A percentile compares a stretch with the other conserved stretches of the same genome.
Evolutionary conservation across 2,329 filamentous ascomycete species (phyloP).

Genomic region (Aspergillus pseudoglaucus): DNA sequence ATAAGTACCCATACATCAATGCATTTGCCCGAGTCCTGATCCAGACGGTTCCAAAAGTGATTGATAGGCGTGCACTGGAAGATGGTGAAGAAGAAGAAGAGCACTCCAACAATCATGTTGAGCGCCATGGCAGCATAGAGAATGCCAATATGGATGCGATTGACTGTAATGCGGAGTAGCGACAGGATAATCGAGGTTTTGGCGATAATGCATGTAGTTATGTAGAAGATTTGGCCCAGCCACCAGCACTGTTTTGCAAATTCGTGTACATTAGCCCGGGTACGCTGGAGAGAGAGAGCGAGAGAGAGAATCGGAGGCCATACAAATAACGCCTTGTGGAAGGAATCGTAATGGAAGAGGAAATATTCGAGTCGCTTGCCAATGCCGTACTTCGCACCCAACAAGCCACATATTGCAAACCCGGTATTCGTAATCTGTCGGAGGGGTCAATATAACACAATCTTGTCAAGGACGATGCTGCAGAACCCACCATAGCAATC

Average conservation of each 20-base stretch:
- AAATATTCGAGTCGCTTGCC: constrained; percentile 17
- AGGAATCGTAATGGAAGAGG: constrained; percentile 10
- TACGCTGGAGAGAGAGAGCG: too few relatives aligned
- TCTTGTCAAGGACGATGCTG: neutral
- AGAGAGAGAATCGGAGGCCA: neutral
- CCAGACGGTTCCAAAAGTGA: constrained; percentile 42
- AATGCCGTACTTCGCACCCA: constrained; percentile 19
- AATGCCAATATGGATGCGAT: constrained; percentile 39
- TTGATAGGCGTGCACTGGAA: constrained; percentile 47
- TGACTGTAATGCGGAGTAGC: constrained; percentile 44
- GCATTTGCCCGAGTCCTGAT: constrained; percentile 32
- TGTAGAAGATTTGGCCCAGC: constrained; percentile 48
- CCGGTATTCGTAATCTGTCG: constrained; percentile 18
- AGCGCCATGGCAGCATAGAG: constrained; percentile 41
- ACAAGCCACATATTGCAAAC: constrained; percentile 22
- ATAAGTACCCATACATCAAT: constrained; percentile 42
- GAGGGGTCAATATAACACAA: neutral
- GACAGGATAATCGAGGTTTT: constrained; percentile 48
- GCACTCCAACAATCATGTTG: constrained; percentile 37
- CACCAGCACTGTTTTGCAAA: constrained; percentile 36
- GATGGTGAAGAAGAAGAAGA: constrained; percentile 45
- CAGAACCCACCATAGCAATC: constrained; percentile 20
- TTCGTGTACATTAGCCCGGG: neutral
- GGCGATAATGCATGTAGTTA: constrained; percentile 39
- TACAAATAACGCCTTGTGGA: constrained; percentile 20